phyloP scores from a whole-genome alignment of 345 rosid genomes.

The Streptanthus diversifolius region DNA sequence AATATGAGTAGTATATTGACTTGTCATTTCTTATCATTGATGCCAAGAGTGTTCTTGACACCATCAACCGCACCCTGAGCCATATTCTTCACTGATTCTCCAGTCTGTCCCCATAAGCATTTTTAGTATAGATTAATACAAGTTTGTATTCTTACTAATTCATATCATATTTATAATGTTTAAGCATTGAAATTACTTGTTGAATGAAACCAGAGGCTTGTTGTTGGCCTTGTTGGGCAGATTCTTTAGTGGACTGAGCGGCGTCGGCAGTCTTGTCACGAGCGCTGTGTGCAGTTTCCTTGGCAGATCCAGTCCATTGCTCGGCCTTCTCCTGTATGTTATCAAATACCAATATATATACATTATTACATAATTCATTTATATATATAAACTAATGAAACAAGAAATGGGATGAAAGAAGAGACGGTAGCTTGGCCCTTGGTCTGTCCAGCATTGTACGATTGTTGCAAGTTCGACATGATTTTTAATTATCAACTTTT shows the following conservation, averaged over 20 bases:
- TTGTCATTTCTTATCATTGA: slow-evolving; percentile 30
- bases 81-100: slow-evolving; percentile 42
- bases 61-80: slow-evolving; percentile 43
- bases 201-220: slow-evolving; percentile 30
- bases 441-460: slow-evolving; percentile 33
- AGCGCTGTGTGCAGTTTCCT: slow-evolving; percentile 20
- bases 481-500: not conserved
- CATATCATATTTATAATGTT: not conserved
- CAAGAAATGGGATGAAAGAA: slow-evolving; percentile 1
- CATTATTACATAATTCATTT: not conserved
- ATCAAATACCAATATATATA: not conserved
- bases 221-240: slow-evolving; percentile 32
- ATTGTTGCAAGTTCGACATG: slow-evolving; percentile 35
- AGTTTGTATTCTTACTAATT: not conserved
- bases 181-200: slow-evolving; percentile 10
- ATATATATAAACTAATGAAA: not conserved
- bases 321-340: slow-evolving; percentile 24
- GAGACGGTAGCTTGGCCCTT: slow-evolving; percentile 27
- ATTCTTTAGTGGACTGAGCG: slow-evolving; percentile 33
- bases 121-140: not conserved
- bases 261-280: slow-evolving; percentile 21
- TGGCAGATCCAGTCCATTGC: slow-evolving; percentile 32
- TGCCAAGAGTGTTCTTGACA: slow-evolving; percentile 38
- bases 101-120: slow-evolving; percentile 25
- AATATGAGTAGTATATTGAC: not conserved